Conservation (phyloP, 441 rosid genomes). For the Adansonia rubrostipa region DNA sequence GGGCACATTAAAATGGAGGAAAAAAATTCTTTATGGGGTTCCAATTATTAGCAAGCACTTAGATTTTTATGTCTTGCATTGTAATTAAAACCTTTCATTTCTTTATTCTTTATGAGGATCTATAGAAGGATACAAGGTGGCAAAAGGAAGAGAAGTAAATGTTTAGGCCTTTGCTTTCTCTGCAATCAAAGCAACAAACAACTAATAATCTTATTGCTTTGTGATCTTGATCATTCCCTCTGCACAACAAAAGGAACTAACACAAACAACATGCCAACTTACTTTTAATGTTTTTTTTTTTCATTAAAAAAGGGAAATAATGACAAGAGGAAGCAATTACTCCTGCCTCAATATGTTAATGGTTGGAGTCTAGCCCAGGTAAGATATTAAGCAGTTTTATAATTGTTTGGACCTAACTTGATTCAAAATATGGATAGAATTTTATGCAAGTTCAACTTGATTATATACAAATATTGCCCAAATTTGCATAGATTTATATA, state of each 20-base stretch:
- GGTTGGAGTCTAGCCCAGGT: no score
- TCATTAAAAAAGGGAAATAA: not conserved
- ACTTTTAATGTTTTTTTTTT: not conserved
- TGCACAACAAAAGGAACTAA: slow-evolving; percentile 15
- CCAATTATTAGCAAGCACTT: slow-evolving; percentile 22
- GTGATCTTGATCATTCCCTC: not conserved
- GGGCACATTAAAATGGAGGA: not conserved
- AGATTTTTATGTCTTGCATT: not conserved
- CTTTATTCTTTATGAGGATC: slow-evolving; percentile 17
- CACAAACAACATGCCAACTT: no score
- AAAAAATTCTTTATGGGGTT: not conserved
- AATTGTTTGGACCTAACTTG: no score
- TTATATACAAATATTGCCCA: no score
- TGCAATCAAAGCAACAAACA: slow-evolving; percentile 38
- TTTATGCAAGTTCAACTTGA: no score
- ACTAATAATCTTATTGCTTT: slow-evolving; percentile 11
- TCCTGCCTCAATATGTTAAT: no score
- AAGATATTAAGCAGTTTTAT: no score
- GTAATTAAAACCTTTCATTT: not conserved
- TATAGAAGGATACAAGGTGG: slow-evolving; percentile 17
- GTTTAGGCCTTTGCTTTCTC: slow-evolving; percentile 37
- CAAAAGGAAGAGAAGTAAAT: not conserved
- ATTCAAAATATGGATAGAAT: no score
- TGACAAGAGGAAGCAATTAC: not conserved
- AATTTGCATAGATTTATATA: no score